Percentiles rank a stretch among this genome's conserved stretches.
Conservation (phyloP, 176 grass and related monocot species). For the Hordeum vulgare region DNA sequence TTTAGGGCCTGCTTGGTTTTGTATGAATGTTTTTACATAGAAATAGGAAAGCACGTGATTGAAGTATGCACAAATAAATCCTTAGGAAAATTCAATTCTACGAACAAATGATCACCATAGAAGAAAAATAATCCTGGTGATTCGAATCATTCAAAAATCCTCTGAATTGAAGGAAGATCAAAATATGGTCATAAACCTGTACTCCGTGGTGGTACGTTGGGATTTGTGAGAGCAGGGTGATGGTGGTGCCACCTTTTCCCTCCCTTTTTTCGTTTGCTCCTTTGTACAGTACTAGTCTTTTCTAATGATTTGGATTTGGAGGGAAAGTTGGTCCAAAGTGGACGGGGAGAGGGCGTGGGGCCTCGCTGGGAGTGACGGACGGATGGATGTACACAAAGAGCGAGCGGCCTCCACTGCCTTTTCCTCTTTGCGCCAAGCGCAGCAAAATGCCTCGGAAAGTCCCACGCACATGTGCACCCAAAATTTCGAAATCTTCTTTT, state of each 20-base stretch:
- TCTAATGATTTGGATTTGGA: slow-evolving; percentile 21
- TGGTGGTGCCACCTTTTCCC: background rate
- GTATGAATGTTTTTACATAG: too few species aligned
- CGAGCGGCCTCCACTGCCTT: background rate
- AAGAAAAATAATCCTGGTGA: too few species aligned
- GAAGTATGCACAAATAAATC: too few species aligned
- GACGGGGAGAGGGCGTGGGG: background rate
- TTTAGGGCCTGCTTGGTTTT: too few species aligned
- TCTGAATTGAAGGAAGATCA: too few species aligned
- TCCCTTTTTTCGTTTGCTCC: background rate
- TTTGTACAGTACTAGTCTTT: slow-evolving; percentile 26
- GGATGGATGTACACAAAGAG: background rate
- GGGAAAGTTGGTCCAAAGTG: background rate
- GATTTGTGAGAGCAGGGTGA: background rate
- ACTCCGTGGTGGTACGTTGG: background rate
- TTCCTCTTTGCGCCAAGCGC: background rate
- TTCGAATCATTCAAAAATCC: too few species aligned
- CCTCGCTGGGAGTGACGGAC: slow-evolving; percentile 23
- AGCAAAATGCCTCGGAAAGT: slow-evolving; percentile 7
- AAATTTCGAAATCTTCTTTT: background rate
- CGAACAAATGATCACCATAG: too few species aligned
- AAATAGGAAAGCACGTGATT: too few species aligned
- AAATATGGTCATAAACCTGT: too few species aligned
- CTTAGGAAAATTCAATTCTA: too few species aligned
- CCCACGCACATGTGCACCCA: background rate